Base-by-base conservation (phyloP, 1,284 basidiomycete species). In the Porodaedalea pini region DNA sequence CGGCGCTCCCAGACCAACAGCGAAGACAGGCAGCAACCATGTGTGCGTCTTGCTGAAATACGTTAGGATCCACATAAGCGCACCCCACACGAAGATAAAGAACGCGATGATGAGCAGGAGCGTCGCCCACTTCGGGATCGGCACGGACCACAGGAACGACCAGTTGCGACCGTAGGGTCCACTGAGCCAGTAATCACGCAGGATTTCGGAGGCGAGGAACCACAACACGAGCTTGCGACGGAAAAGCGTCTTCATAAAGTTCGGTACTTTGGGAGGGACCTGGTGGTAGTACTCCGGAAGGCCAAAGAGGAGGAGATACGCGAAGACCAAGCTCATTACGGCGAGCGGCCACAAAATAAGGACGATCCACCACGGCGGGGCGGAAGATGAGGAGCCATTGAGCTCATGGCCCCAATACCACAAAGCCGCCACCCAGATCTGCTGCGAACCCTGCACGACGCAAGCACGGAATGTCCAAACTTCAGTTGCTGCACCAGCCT, bases 321-420 rank as follows among this genome's bases (percentile, higher is more conserved):
- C 83, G 67, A 94, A 95, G 25, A 81, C 54, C 66, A 92, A 80
- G 63, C 83, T 85, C 68, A 92, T 77, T 51, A 83, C 75, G 1
- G 90, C 75, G 41, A 96, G 70, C 1, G 93, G 92, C 90, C 92
- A 94, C 25, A 93, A 80, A 58, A 93, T 78, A 62, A 86, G 74
- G 49, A 88, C 83, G 63, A 94, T 88, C 85, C 86, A 92, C 89
- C 90, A 92, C 0, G 90, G 89, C 11, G 86, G 72, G 41, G 76
- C 67, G 62, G 76, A 76, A 54, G 73, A 74, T 43, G 79, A 73
- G 40, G 71, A 58, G 13, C 77, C 75, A 66, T 87, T 88, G 60
- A 96, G 77, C 51, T 83, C 81, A 71, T 88, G 84, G 64, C 93
- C 93, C 93, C 93, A 96, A 68, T 92, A 96, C 93, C 93, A 96